Conservation (phyloP, 352 stramenopile genomes). For the Globisporangium acanthophoron region DNA sequence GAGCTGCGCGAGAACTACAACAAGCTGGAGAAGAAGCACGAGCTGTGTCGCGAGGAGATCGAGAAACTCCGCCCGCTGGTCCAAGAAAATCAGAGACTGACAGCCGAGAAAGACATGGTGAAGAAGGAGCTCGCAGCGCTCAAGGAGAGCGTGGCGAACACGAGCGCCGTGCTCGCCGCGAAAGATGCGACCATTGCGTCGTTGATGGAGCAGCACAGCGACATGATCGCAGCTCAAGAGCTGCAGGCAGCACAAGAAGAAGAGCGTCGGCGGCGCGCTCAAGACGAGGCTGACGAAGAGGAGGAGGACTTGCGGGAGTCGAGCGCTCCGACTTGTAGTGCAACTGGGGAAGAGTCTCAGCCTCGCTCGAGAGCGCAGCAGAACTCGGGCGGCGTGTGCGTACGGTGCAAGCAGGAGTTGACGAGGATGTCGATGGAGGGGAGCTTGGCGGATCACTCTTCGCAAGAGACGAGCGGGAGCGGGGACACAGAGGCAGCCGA, state of each 20-base stretch:
- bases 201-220: conserved; percentile 72
- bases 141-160: conserved; percentile 35
- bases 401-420: conserved; percentile 58
- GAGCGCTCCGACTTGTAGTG: not conserved
- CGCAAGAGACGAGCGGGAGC: not conserved
- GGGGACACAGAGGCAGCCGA: not conserved
- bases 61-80: conserved; percentile 53
- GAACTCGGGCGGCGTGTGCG: conserved; percentile 27
- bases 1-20: conserved; percentile 80
- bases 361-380: not conserved
- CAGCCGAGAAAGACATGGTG: conserved; percentile 27
- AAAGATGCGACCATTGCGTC: conserved; percentile 67
- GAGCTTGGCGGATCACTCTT: conserved; percentile 5
- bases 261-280: conserved; percentile 28
- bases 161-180: conserved; percentile 30
- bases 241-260: conserved; percentile 45
- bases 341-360: not conserved
- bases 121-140: conserved; percentile 24
- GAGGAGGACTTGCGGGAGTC: conserved; percentile 9
- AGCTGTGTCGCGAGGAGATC: conserved; percentile 50
- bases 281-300: conserved; percentile 39
- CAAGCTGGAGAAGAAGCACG: conserved; percentile 70
- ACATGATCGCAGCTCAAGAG: conserved; percentile 63
- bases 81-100: conserved; percentile 42
- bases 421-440: conserved; percentile 24